Evolutionary conservation across 805 yeast genomes (phyloP), one percentile per base, ranked within the genome.

Genomic region (Candida taoyuanica): DNA sequence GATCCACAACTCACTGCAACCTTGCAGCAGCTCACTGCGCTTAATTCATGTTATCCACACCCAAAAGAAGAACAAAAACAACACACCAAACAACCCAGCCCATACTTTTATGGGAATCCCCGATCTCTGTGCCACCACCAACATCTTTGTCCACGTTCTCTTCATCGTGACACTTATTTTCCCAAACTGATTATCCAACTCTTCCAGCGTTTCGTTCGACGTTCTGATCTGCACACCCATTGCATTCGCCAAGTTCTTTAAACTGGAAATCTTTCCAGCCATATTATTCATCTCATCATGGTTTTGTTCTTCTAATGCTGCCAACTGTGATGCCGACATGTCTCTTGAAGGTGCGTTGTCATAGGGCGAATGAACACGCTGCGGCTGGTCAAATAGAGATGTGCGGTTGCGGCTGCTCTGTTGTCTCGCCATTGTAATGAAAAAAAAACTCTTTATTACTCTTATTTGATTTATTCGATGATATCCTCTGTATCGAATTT

Each of bases 171-270:
- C 51, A 15, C 74, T 58, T 1, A 79, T 67, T 33, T 58, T 57
- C 26, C 71, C 77, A 52, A 76, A 75, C 14, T 68, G 63, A 26
- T 70, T 54, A 6, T 65, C 64, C 44, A 76, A 50, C 17, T 60
- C 58, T 25, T 59, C 60, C 30, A 76, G 51, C n/a, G 74, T 59
- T 36, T 68, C 59, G 46, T 68, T 69, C 21, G 78, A 70, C 21
- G 71, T 71, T 26, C 73, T 68, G 29, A 81, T 82, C 53, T 81
- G 84, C 42, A 73, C 78, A 13, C 85, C 85, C 73, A 81, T 81
- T 47, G 63, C 70, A 32, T 70, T 33, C 2, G 82, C 69, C 17
- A 80, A 58, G 33, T 70, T 71, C 53, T 80, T 81, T 38, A 82
- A 60, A 20, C 75, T 65, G 34, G 65, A 60, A 16, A 82, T 68